phyloP scores from a whole-genome alignment of 2,329 filamentous ascomycete genomes.

The Penicillium sp. region DNA sequence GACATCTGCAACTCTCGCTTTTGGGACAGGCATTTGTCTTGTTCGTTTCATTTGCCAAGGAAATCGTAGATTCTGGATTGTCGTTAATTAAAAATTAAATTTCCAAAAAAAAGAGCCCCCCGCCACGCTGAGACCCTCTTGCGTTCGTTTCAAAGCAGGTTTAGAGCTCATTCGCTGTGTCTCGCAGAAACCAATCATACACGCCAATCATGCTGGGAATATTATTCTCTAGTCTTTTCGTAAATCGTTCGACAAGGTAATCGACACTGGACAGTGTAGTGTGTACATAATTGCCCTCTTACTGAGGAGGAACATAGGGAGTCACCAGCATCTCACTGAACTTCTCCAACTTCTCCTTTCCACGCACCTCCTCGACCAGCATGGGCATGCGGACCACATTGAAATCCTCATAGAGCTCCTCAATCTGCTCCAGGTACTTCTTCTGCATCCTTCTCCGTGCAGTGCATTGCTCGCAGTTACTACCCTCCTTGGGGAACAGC shows the following conservation, averaged over 20 bases:
- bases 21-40: slow-evolving; percentile 9
- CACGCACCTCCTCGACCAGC: slow-evolving; percentile 90
- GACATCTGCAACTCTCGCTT: slow-evolving; percentile 21
- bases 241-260: slow-evolving; percentile 31
- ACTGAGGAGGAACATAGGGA: slow-evolving; percentile 1
- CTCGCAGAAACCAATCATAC: neutral
- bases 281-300: slow-evolving; percentile 5
- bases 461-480: slow-evolving; percentile 91
- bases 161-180: no score
- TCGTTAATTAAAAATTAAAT: neutral
- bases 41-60: slow-evolving; percentile 3
- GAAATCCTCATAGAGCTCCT: slow-evolving; percentile 98
- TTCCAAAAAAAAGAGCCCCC: no score
- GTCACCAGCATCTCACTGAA: slow-evolving; percentile 44
- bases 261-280: no score
- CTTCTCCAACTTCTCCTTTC: slow-evolving; percentile 89
- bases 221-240: slow-evolving; percentile 43
- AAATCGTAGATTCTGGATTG: slow-evolving; percentile 1
- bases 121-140: no score
- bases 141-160: no score
- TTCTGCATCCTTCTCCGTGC: slow-evolving; percentile 96
- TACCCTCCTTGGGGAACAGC: slow-evolving; percentile 83
- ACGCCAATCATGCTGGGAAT: slow-evolving; percentile 21
- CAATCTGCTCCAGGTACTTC: slow-evolving; percentile 98
- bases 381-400: slow-evolving; percentile 99